phyloP scores from a whole-genome alignment of 2,329 filamentous ascomycete genomes.

The Ascocoryne sarcoides region DNA sequence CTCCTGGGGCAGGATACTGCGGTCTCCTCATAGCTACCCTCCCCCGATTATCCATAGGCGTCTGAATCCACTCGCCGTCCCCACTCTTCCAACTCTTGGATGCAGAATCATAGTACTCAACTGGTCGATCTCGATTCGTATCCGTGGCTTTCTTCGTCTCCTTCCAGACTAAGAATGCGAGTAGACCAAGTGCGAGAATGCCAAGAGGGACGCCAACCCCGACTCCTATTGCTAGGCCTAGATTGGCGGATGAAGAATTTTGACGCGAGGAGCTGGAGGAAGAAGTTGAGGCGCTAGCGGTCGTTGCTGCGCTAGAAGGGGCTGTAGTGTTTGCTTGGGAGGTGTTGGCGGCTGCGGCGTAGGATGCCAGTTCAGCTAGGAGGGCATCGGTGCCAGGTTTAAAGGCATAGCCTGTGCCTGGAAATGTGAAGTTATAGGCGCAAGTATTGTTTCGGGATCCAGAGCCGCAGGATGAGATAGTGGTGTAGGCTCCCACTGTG shows the following conservation, averaged over 20 bases:
- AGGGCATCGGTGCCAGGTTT: not conserved
- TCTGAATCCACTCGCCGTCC: too few relatives aligned
- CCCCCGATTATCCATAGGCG: too few relatives aligned
- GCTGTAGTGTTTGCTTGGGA: not conserved
- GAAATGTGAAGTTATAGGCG: not conserved
- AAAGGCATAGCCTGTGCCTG: not conserved
- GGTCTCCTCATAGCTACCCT: too few relatives aligned
- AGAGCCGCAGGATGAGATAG: not conserved
- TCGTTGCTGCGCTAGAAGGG: not conserved
- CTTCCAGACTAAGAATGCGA: constrained; percentile 7
- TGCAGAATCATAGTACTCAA: too few relatives aligned
- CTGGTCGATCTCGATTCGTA: too few relatives aligned
- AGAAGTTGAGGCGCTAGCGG: not conserved
- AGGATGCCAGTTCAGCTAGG: not conserved
- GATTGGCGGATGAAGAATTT: not conserved
- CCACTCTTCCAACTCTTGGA: too few relatives aligned
- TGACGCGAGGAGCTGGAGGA: not conserved
- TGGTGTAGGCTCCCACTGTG: not conserved
- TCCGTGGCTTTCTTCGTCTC: constrained; percentile 1
- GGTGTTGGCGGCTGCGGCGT: too few relatives aligned
- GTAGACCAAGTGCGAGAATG: constrained; percentile 3
- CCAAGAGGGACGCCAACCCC: constrained; percentile 7
- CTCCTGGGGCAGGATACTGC: too few relatives aligned
- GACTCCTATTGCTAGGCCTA: constrained; percentile 4
- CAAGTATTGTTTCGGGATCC: not conserved